Evolutionary conservation across 2,329 filamentous ascomycete genomes (phyloP).

Genomic region (Passalora sequoiae): DNA sequence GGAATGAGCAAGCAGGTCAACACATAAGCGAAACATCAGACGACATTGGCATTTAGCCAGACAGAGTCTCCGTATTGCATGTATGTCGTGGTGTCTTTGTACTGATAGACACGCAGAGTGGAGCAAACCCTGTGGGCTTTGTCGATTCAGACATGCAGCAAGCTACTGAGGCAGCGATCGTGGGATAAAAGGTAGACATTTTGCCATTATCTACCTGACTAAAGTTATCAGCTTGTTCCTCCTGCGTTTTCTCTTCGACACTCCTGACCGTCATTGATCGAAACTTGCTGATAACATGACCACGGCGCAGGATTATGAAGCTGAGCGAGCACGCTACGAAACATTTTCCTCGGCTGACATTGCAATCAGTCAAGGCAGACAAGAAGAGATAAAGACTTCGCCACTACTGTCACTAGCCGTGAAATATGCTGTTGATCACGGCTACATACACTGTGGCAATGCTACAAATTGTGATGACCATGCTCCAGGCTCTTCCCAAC

Average conservation of each 20-base stretch:
- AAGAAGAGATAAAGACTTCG: constrained; percentile 9
- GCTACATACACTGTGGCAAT: background rate
- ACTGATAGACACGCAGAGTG: background rate
- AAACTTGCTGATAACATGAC: background rate
- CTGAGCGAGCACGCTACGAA: background rate
- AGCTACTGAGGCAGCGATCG: background rate
- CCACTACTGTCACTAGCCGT: constrained; percentile 26
- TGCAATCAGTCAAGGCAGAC: background rate
- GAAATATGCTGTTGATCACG: constrained; percentile 14
- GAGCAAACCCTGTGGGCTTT: background rate
- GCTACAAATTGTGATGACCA: background rate
- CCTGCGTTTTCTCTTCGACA: background rate
- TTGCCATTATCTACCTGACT: background rate
- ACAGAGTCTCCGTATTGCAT: too few relatives aligned
- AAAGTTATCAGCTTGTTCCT: background rate
- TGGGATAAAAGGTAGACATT: background rate
- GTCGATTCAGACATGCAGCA: background rate
- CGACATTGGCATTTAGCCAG: too few relatives aligned
- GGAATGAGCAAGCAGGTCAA: background rate
- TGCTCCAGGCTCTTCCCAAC: background rate
- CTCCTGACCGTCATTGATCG: background rate
- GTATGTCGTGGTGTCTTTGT: background rate
- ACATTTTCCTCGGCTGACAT: constrained; percentile 1
- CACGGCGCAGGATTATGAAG: background rate
- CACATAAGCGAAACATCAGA: background rate